A percentile compares a stretch with the other conserved stretches of the same genome.
Conservation (phyloP, 202 grass and related monocot genomes). For the Miscanthus sacchariflorus region DNA sequence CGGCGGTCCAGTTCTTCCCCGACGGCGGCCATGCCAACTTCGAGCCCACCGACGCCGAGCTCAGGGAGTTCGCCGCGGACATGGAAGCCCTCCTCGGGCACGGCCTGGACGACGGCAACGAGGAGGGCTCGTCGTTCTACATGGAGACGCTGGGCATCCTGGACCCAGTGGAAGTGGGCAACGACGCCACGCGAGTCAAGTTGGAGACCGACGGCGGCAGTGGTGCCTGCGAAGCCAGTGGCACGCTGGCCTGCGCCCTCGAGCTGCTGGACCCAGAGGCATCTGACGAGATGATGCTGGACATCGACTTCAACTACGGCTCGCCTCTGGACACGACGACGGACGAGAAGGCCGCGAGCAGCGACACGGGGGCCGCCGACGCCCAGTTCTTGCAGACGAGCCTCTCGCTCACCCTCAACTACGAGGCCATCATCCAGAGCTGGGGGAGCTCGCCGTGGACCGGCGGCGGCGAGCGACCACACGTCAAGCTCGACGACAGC, state of each 20-base stretch:
- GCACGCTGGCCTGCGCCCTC: constrained; percentile 20
- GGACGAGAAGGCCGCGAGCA: constrained; percentile 50
- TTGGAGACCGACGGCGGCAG: constrained; percentile 43
- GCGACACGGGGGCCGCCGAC: not conserved
- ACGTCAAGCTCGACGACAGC: constrained; percentile 56
- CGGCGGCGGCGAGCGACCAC: constrained; percentile 64
- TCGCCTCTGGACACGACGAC: constrained; percentile 48
- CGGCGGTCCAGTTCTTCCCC: not conserved
- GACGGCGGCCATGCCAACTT: constrained; percentile 40
- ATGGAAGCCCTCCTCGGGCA: constrained; percentile 87
- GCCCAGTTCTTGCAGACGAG: constrained; percentile 31
- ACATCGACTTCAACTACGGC: constrained; percentile 75
- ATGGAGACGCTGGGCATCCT: constrained; percentile 79
- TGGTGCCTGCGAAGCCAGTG: not conserved
- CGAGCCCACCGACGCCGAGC: constrained; percentile 74
- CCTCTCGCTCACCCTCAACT: constrained; percentile 74
- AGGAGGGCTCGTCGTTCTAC: constrained; percentile 65
- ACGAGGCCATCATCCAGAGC: constrained; percentile 81
- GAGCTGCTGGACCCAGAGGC: constrained; percentile 43
- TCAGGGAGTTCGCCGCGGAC: constrained; percentile 86
- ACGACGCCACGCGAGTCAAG: constrained; percentile 50
- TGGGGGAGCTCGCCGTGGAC: constrained; percentile 87
- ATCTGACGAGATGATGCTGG: constrained; percentile 60
- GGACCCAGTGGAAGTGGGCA: constrained; percentile 19
- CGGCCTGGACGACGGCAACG: constrained; percentile 53